Conservation (phyloP, 106 monocot species). For the Dioscorea alata region DNA sequence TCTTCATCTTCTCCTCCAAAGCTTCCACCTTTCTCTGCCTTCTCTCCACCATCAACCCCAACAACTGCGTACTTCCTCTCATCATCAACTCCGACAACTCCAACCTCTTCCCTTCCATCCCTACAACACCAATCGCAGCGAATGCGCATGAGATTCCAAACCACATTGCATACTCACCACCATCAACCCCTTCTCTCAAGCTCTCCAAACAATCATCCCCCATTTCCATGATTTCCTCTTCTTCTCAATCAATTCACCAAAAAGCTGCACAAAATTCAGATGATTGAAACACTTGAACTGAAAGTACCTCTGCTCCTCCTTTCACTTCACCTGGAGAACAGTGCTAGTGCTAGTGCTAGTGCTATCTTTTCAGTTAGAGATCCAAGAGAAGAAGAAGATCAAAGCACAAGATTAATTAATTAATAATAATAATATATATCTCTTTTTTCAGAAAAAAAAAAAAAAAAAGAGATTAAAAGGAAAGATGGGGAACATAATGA, state of each 20-base stretch:
- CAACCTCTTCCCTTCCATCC: background rate
- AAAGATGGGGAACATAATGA: no score
- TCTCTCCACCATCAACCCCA: slow-evolving; percentile 40
- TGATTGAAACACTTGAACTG: no score
- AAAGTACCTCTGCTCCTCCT: no score
- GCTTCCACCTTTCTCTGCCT: slow-evolving; percentile 9
- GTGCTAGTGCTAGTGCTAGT: no score
- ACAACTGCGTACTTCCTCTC: slow-evolving; percentile 31
- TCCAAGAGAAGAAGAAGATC: no score
- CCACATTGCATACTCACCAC: background rate
- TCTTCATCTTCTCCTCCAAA: slow-evolving; percentile 24
- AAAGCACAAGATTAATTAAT: no score
- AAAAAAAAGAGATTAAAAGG: no score
- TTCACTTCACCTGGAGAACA: no score
- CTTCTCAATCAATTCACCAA: background rate
- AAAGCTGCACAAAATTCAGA: slow-evolving; percentile 11
- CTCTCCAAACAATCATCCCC: background rate
- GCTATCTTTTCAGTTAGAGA: no score
- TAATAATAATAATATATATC: no score
- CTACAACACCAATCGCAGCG: slow-evolving; percentile 14
- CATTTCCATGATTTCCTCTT: background rate
- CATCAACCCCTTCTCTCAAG: background rate
- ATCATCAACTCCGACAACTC: slow-evolving; percentile 22
- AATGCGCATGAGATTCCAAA: slow-evolving; percentile 29
- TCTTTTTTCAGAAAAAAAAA: no score